Conservation (phyloP, 805 yeast species). For the Ogataea neopini region DNA sequence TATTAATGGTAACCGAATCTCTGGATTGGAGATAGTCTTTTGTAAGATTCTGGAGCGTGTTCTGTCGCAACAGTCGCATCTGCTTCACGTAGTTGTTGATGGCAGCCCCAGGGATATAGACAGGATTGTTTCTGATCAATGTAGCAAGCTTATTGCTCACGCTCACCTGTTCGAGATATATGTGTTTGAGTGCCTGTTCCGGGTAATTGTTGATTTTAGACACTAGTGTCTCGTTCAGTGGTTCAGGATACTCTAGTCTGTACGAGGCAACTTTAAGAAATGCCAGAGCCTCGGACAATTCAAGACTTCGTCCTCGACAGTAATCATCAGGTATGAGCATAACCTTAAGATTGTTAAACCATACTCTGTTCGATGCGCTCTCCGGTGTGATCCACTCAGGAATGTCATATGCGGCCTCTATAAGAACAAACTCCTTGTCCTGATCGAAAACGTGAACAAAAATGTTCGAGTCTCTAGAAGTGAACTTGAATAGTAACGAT, state of each 20-base stretch:
- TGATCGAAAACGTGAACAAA: slow-evolving; percentile 50
- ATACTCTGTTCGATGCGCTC: slow-evolving; percentile 49
- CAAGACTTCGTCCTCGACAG: slow-evolving; percentile 36
- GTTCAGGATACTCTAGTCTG: slow-evolving; percentile 26
- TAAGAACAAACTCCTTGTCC: slow-evolving; percentile 57
- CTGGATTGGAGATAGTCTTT: neutral
- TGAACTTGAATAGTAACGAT: slow-evolving; percentile 40
- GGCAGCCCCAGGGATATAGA: slow-evolving; percentile 19
- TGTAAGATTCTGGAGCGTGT: neutral
- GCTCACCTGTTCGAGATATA: slow-evolving; percentile 22
- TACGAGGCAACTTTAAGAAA: slow-evolving; percentile 41
- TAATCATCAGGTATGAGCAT: slow-evolving; percentile 42
- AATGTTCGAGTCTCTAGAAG: slow-evolving; percentile 33
- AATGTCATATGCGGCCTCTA: slow-evolving; percentile 47
- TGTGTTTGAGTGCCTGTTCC: slow-evolving; percentile 27
- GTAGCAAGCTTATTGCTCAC: slow-evolving; percentile 19
- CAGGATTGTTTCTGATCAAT: slow-evolving; percentile 12
- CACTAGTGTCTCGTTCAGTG: slow-evolving; percentile 26
- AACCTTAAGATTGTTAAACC: slow-evolving; percentile 48
- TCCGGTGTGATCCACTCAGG: slow-evolving; percentile 50
- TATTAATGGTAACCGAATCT: slow-evolving; percentile 12
- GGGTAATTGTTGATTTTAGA: slow-evolving; percentile 33
- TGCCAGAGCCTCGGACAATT: slow-evolving; percentile 40
- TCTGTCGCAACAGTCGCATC: neutral
- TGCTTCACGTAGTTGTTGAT: slow-evolving; percentile 6